Evolutionary conservation across 2,329 filamentous ascomycete genomes (phyloP).

Genomic region (Diaporthe helianthi): DNA sequence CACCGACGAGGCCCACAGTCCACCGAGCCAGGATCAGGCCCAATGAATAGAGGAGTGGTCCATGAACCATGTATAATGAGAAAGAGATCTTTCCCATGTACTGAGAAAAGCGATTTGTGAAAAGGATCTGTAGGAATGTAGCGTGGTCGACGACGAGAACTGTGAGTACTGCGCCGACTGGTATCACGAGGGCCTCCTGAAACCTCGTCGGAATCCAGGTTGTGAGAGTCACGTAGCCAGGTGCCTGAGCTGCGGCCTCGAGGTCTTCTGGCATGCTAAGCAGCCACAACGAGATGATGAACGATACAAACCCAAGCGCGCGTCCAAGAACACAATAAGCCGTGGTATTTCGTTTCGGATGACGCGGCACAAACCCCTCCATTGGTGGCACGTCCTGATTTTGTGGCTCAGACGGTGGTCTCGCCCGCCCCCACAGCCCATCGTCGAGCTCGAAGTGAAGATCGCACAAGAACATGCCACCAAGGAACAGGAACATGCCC

Average conservation of each 20-base stretch:
- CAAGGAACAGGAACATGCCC: conserved; percentile 42
- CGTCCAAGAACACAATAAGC: neutral
- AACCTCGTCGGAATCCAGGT: neutral
- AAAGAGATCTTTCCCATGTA: conserved; percentile 34
- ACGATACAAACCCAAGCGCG: neutral
- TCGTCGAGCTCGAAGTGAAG: conserved; percentile 38
- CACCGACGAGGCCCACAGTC: conserved; percentile 14
- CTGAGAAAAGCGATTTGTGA: conserved; percentile 32
- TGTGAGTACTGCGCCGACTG: conserved; percentile 16
- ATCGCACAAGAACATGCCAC: conserved; percentile 45
- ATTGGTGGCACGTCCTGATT: neutral
- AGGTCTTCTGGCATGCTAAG: conserved; percentile 28
- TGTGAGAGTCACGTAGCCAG: neutral
- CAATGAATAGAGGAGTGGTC: conserved; percentile 30
- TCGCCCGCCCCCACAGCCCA: neutral
- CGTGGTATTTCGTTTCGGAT: neutral
- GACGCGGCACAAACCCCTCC: neutral
- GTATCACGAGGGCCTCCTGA: conserved; percentile 22
- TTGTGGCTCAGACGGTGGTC: neutral
- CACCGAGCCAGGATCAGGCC: conserved; percentile 16
- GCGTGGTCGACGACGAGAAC: conserved; percentile 29
- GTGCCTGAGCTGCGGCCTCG: neutral
- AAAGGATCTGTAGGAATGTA: conserved; percentile 28
- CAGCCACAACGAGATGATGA: conserved; percentile 27
- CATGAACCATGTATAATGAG: conserved; percentile 31